Percentiles rank a stretch among this genome's conserved stretches.
Conservation (phyloP, 805 yeast species). For the Saccharomyces eubayanus region DNA sequence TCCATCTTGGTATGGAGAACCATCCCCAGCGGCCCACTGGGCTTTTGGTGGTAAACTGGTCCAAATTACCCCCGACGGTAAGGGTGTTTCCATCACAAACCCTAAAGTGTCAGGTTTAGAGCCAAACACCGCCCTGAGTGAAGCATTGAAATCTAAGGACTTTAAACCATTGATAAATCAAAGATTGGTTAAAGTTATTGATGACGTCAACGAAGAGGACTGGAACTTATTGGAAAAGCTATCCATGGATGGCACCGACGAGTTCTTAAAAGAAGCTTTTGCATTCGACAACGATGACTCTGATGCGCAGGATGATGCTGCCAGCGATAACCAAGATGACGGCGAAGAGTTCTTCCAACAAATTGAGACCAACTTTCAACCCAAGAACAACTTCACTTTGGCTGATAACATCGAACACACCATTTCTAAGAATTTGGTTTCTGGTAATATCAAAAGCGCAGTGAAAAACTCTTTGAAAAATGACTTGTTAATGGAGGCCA, state of each 20-base stretch:
- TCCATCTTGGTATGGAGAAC: constrained; percentile 79
- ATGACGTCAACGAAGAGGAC: constrained; percentile 43
- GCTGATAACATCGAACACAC: constrained; percentile 38
- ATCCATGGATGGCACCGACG: constrained; percentile 41
- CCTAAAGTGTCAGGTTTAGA: constrained; percentile 35
- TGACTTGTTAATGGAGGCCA: constrained; percentile 66
- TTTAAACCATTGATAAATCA: constrained; percentile 47
- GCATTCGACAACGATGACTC: constrained; percentile 31
- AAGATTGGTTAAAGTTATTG: constrained; percentile 38
- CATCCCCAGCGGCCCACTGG: constrained; percentile 60
- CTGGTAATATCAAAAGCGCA: constrained; percentile 59
- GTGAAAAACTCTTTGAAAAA: constrained; percentile 56
- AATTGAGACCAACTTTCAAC: constrained; percentile 33
- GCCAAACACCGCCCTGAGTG: constrained; percentile 37
- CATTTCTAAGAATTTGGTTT: constrained; percentile 44
- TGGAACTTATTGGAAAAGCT: constrained; percentile 56
- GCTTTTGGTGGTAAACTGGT: constrained; percentile 93
- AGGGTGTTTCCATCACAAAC: constrained; percentile 31
- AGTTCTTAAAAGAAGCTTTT: constrained; percentile 41
- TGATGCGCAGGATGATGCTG: constrained; percentile 12
- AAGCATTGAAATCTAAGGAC: constrained; percentile 50
- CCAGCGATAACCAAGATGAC: constrained; percentile 16
- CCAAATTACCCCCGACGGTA: constrained; percentile 37
- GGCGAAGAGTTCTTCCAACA: constrained; percentile 34
- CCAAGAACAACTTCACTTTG: constrained; percentile 47